These are phyloP conservation scores for Hondaea fermentalgiana DNA, from an alignment of 108 stramenopile species.

Conservation along the genomic window DNA sequence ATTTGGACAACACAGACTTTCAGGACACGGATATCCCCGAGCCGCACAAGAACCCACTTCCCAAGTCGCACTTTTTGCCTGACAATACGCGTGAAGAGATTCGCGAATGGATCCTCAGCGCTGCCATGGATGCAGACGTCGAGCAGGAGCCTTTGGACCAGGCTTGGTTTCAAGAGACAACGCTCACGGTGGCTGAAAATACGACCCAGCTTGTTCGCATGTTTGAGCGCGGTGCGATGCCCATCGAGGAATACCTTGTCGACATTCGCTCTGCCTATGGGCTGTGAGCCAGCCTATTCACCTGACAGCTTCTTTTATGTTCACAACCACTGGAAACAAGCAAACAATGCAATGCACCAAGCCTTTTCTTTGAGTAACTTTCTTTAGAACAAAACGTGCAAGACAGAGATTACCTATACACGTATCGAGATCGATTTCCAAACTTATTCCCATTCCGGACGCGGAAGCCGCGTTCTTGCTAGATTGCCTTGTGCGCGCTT, in stretches of 20 bases:
- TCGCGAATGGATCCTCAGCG: constrained; percentile 53
- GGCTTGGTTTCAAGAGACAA: background rate
- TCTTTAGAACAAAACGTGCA: no score
- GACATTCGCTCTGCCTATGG: background rate
- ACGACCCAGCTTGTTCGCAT: background rate
- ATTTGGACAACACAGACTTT: constrained; percentile 53
- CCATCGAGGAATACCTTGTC: background rate
- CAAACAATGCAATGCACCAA: no score
- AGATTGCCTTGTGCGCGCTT: no score
- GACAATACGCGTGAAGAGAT: constrained; percentile 48
- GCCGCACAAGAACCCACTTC: constrained; percentile 20
- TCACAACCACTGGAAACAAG: no score
- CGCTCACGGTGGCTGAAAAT: background rate
- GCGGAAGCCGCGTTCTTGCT: no score
- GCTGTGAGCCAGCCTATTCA: background rate
- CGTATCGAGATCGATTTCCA: no score
- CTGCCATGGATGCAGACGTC: constrained; percentile 51
- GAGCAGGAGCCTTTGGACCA: constrained; percentile 32
- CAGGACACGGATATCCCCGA: constrained; percentile 46
- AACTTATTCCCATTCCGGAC: no score
- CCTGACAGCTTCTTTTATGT: no score
- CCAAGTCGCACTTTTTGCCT: constrained; percentile 33
- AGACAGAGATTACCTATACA: no score
- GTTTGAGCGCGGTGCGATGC: constrained; percentile 2
- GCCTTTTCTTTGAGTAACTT: no score